A percentile compares a stretch with the other conserved stretches of the same genome.
Evolutionary conservation across 345 rosid species (phyloP).

Genomic region (Schrenkiella parvula): DNA sequence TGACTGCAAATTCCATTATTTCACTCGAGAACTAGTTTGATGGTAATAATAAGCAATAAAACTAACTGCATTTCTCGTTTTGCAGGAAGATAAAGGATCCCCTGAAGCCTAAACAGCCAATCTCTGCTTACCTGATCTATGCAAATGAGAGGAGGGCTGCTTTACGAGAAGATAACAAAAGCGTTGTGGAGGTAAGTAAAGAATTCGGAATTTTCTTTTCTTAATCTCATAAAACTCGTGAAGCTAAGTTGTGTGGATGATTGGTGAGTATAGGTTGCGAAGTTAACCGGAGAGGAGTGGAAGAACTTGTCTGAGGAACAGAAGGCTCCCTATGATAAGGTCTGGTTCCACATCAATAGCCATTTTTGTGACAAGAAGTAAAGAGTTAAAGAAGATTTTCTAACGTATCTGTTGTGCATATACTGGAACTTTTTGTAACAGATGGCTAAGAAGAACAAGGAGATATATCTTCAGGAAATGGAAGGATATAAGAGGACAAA

Average conservation of each 20-base stretch:
- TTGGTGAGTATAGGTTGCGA: slow-evolving; percentile 42
- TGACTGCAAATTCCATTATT: not conserved
- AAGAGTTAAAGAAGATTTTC: not conserved
- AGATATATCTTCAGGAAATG: slow-evolving; percentile 64
- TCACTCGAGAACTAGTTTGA: not conserved
- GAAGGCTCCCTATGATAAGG: slow-evolving; percentile 61
- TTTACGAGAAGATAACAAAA: slow-evolving; percentile 58
- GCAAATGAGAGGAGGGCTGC: slow-evolving; percentile 65
- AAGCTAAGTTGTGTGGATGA: not conserved
- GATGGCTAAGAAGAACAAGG: slow-evolving; percentile 77
- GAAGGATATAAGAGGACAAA: slow-evolving; percentile 72
- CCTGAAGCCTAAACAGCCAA: slow-evolving; percentile 68
- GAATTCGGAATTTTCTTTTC: not conserved
- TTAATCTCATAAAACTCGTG: not conserved
- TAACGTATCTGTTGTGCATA: not conserved
- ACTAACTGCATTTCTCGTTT: not conserved
- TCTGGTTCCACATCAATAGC: not conserved
- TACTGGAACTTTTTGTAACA: slow-evolving; percentile 17
- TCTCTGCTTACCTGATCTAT: slow-evolving; percentile 67
- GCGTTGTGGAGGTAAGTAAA: slow-evolving; percentile 51
- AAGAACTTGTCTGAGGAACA: slow-evolving; percentile 62
- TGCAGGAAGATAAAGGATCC: slow-evolving; percentile 85
- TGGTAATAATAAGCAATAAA: slow-evolving; percentile 35
- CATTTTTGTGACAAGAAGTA: not conserved
- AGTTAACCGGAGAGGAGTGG: slow-evolving; percentile 78